phyloP scores from a whole-genome alignment of 1,284 basidiomycete species.

The Anthracocystis panici-leucophaei region DNA sequence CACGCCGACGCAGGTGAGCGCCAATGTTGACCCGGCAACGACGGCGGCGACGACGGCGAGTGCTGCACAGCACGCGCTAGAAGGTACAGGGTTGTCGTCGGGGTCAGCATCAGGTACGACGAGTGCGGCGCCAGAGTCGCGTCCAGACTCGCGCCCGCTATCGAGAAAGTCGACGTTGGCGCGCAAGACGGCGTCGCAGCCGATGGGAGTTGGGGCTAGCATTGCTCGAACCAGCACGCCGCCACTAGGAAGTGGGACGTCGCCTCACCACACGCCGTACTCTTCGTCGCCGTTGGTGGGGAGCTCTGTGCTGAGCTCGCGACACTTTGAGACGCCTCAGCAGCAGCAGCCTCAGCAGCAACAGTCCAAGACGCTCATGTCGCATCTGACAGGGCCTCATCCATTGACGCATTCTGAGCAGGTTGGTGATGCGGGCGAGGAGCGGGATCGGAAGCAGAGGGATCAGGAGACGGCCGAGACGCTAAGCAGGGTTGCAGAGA shows the following conservation, averaged over 20 bases:
- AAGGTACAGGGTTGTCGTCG: constrained; percentile 11
- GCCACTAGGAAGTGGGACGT: constrained; percentile 18
- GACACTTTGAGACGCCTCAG: constrained; percentile 30
- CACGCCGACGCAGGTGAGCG: constrained; percentile 38
- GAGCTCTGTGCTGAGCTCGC: constrained; percentile 36
- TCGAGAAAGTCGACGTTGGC: constrained; percentile 48
- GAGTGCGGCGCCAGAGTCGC: constrained; percentile 32
- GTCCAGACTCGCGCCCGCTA: constrained; percentile 37
- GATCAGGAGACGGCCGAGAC: constrained; percentile 46
- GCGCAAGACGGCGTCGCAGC: constrained; percentile 25
- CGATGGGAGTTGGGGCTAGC: constrained; percentile 1
- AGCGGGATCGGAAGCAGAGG: constrained; percentile 20
- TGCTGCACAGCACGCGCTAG: constrained; percentile 2
- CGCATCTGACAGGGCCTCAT: constrained; percentile 12
- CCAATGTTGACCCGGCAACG: constrained; percentile 8
- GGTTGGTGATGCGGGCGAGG: background rate
- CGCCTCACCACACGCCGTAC: constrained; percentile 41
- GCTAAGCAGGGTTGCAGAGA: constrained; percentile 40
- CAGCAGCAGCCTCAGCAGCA: constrained; percentile 19
- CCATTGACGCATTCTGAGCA: constrained; percentile 16
- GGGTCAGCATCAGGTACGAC: constrained; percentile 29
- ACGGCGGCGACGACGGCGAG: background rate
- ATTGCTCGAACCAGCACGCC: constrained; percentile 25
- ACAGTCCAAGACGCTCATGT: constrained; percentile 7
- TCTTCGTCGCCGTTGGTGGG: constrained; percentile 47